These are phyloP conservation scores for Scheffersomyces amazonensis DNA, from an alignment of 805 yeast species.

Conservation along the genomic window DNA sequence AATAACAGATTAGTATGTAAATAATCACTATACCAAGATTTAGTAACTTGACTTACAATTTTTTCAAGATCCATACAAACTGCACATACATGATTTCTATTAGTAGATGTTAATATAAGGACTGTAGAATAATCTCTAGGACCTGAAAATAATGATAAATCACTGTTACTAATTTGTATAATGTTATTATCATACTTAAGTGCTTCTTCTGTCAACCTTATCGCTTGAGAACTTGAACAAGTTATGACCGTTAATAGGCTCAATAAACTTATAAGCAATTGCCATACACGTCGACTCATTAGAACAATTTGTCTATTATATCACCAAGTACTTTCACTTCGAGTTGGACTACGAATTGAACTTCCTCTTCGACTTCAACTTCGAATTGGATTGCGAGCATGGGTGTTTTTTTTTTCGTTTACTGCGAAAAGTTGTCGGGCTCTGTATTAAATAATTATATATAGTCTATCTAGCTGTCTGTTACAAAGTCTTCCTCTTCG, in stretches of 20 bases:
- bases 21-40: constrained; percentile 43
- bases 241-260: background rate
- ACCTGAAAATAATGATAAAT: constrained; percentile 43
- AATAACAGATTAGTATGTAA: constrained; percentile 38
- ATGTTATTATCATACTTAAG: constrained; percentile 25
- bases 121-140: constrained; percentile 51
- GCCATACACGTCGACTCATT: background rate
- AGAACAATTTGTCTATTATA: no score
- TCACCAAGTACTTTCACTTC: no score
- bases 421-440: no score
- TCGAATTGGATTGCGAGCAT: no score
- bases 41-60: constrained; percentile 38
- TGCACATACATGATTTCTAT: constrained; percentile 41
- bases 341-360: no score
- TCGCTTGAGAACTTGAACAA: background rate
- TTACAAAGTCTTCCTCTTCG: constrained; percentile 59
- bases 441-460: no score
- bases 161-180: constrained; percentile 39
- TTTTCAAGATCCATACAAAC: constrained; percentile 46
- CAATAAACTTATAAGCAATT: background rate
- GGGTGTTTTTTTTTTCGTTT: no score
- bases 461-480: constrained; percentile 4
- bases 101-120: constrained; percentile 50
- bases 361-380: no score
- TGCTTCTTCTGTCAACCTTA: constrained; percentile 6